phyloP scores from a whole-genome alignment of 1,284 basidiomycete genomes.

The Gomphus bonarii region DNA sequence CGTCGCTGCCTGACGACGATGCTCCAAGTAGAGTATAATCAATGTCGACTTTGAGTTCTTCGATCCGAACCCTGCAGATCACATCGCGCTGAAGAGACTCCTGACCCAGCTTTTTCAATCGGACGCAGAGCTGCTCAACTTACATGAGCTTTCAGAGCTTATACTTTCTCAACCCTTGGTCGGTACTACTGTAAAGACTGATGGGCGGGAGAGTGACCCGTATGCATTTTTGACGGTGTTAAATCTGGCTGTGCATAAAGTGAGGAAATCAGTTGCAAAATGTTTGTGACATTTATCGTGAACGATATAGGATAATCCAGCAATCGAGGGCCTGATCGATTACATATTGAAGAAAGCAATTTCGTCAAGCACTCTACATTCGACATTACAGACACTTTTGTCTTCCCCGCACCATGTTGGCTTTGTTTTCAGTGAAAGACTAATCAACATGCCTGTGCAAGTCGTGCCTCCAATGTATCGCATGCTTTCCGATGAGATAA shows the following conservation, averaged over 20 bases:
- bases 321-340: conserved; percentile 58
- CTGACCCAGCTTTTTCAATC: conserved; percentile 71
- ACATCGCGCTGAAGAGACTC: conserved; percentile 76
- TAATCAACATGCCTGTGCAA: conserved; percentile 90
- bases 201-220: conserved; percentile 82
- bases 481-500: conserved; percentile 77
- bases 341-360: conserved; percentile 53
- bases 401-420: conserved; percentile 50
- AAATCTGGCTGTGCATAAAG: conserved; percentile 71
- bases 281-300: neutral
- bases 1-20: neutral
- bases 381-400: conserved; percentile 42
- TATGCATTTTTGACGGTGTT: conserved; percentile 77
- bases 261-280: conserved; percentile 22
- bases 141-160: conserved; percentile 68
- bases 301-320: conserved; percentile 46
- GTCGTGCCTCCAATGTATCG: conserved; percentile 83
- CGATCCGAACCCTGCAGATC: conserved; percentile 79
- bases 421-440: conserved; percentile 73
- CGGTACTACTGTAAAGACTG: conserved; percentile 88
- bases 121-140: conserved; percentile 65
- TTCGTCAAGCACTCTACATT: conserved; percentile 38
- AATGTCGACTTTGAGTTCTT: conserved; percentile 92
- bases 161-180: conserved; percentile 64
- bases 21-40: conserved; percentile 42